Conservation (phyloP, 2,329 filamentous ascomycete genomes). For the Aspergillus calidoustus region DNA sequence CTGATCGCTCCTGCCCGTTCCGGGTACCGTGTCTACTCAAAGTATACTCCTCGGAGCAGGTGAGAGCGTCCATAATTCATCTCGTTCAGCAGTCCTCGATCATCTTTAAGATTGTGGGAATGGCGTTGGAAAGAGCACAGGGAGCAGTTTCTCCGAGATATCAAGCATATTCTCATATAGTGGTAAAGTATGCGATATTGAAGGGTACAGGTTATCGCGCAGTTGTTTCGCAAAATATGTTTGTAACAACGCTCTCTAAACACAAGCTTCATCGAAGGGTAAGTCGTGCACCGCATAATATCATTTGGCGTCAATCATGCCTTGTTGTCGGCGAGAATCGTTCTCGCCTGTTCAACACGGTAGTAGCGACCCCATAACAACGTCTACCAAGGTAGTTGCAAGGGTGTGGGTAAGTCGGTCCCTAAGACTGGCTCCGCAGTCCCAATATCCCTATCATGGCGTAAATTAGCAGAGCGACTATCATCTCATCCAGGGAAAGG, state of each 20-base stretch:
- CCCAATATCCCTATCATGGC: slow-evolving; percentile 64
- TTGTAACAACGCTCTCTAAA: background rate
- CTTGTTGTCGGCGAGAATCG: background rate
- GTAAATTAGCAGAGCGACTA: slow-evolving; percentile 4
- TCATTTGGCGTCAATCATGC: background rate
- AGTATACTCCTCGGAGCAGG: background rate
- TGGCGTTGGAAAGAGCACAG: background rate
- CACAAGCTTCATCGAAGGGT: background rate
- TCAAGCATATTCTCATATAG: no score
- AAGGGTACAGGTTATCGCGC: no score
- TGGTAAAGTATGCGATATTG: no score
- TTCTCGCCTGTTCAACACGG: background rate
- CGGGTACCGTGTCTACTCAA: background rate
- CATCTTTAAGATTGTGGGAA: background rate
- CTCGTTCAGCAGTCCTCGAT: background rate
- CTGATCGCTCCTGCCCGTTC: background rate
- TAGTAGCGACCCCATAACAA: background rate
- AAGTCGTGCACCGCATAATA: background rate
- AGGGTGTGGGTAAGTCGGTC: slow-evolving; percentile 63
- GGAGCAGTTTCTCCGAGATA: background rate
- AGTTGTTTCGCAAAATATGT: background rate
- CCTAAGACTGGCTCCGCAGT: slow-evolving; percentile 69
- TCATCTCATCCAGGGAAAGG: background rate
- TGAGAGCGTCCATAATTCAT: background rate
- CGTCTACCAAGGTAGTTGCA: slow-evolving; percentile 68